These are phyloP conservation scores for Aspergillus tamarii DNA, from an alignment of 2,329 filamentous ascomycete genomes.

Conservation along the genomic window DNA sequence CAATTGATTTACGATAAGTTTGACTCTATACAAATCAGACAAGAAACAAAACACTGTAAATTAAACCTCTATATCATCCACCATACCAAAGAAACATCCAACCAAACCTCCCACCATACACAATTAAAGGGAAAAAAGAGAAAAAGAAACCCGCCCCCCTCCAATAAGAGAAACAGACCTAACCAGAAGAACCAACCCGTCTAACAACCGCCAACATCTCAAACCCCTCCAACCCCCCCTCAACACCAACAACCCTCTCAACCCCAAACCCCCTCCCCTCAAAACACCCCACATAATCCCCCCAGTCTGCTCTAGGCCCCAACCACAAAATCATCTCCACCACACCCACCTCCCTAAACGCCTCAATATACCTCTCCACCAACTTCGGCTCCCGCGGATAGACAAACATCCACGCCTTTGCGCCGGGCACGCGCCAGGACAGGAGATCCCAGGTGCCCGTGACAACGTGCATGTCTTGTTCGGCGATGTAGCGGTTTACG, in stretches of 20 bases:
- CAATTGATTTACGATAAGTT: not conserved
- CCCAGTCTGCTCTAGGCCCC: conserved; percentile 35
- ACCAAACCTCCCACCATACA: not conserved
- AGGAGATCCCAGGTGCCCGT: conserved; percentile 47
- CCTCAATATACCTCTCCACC: conserved; percentile 48
- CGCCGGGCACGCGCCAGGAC: conserved; percentile 45
- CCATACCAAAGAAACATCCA: not conserved
- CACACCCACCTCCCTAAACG: conserved; percentile 17
- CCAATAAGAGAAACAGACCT: too few relatives aligned
- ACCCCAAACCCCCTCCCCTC: not conserved
- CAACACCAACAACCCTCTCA: not conserved
- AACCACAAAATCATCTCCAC: conserved; percentile 34
- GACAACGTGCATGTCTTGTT: conserved; percentile 47
- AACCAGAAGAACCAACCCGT: not conserved
- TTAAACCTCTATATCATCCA: not conserved
- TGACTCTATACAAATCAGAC: not conserved
- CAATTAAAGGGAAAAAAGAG: too few relatives aligned
- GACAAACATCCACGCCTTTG: conserved; percentile 55
- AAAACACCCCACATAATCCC: conserved; percentile 34
- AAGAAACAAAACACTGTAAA: not conserved
- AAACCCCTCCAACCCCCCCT: not conserved
- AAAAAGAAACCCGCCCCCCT: too few relatives aligned
- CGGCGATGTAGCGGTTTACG: conserved; percentile 50
- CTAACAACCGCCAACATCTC: not conserved
- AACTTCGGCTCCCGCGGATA: conserved; percentile 56